Conservation (phyloP, 2,329 filamentous ascomycete species). For the Paracorniculantispora psalliotae region DNA sequence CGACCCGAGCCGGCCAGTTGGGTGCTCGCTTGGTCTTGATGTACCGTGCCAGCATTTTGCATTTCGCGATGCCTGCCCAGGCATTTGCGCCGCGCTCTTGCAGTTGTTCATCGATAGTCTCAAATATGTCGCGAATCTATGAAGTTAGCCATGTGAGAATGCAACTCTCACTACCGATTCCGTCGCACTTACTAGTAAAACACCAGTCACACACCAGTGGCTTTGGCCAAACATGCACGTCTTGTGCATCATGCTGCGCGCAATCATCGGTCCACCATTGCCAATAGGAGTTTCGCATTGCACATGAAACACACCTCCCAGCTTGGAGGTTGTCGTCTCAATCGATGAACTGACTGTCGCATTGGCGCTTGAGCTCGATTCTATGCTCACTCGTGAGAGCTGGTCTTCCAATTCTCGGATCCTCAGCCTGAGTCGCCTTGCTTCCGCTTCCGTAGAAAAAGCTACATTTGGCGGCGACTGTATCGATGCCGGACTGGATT, state of each 20-base stretch:
- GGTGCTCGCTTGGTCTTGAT: constrained; percentile 48
- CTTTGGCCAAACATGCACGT: constrained; percentile 52
- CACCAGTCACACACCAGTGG: constrained; percentile 47
- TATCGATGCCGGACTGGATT: neutral
- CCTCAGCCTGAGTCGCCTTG: constrained; percentile 20
- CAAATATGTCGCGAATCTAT: constrained; percentile 40
- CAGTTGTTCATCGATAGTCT: constrained; percentile 37
- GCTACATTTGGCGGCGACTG: constrained; percentile 8
- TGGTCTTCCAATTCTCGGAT: constrained; percentile 42
- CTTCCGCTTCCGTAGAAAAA: constrained; percentile 15
- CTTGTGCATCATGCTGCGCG: constrained; percentile 48
- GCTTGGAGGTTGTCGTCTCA: constrained; percentile 31
- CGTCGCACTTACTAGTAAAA: constrained; percentile 36
- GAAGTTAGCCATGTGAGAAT: constrained; percentile 9
- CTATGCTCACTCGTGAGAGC: constrained; percentile 23
- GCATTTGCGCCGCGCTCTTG: constrained; percentile 33
- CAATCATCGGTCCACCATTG: constrained; percentile 28
- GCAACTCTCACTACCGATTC: no score
- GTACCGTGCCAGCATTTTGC: constrained; percentile 46
- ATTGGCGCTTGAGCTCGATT: neutral
- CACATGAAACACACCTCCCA: constrained; percentile 41
- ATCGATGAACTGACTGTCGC: constrained; percentile 24
- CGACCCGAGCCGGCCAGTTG: constrained; percentile 40
- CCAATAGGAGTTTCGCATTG: constrained; percentile 31
- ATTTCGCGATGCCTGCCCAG: constrained; percentile 37